phyloP scores from a whole-genome alignment of 495 filamentous ascomycete species.

The Penicillium bialowiezense region DNA sequence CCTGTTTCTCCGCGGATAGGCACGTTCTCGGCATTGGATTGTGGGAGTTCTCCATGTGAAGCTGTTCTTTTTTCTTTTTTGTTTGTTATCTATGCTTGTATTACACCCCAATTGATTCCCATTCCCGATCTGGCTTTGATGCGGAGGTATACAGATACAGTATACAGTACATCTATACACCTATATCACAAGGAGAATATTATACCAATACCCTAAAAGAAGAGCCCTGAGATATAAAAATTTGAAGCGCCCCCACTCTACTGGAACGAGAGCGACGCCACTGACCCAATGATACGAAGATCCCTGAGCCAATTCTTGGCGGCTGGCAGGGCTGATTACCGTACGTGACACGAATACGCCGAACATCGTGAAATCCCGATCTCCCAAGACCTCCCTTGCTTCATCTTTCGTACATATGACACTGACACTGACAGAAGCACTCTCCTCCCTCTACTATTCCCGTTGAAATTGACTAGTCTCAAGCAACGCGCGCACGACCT shows the following conservation, averaged over 20 bases:
- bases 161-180: too few species aligned
- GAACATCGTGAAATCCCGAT: conserved; percentile 6
- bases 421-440: too few species aligned
- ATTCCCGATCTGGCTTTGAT: neutral
- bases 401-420: neutral
- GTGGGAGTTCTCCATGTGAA: conserved; percentile 4
- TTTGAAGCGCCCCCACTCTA: too few species aligned
- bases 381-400: neutral
- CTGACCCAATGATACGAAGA: conserved; percentile 4
- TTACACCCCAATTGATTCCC: conserved; percentile 3
- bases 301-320: conserved; percentile 15
- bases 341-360: conserved; percentile 15
- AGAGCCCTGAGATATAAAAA: too few species aligned
- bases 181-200: too few species aligned
- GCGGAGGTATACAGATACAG: neutral
- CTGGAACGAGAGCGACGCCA: too few species aligned
- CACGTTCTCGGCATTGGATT: conserved; percentile 2
- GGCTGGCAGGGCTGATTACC: conserved; percentile 16
- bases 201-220: too few species aligned
- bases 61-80: conserved; percentile 9
- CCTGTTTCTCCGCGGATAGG: conserved; percentile 5
- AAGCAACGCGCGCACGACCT: too few species aligned
- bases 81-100: conserved; percentile 2
- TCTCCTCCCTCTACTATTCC: neutral
- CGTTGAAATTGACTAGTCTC: neutral